Conservation (phyloP, 352 stramenopile genomes). For the Phytophthora sp. region DNA sequence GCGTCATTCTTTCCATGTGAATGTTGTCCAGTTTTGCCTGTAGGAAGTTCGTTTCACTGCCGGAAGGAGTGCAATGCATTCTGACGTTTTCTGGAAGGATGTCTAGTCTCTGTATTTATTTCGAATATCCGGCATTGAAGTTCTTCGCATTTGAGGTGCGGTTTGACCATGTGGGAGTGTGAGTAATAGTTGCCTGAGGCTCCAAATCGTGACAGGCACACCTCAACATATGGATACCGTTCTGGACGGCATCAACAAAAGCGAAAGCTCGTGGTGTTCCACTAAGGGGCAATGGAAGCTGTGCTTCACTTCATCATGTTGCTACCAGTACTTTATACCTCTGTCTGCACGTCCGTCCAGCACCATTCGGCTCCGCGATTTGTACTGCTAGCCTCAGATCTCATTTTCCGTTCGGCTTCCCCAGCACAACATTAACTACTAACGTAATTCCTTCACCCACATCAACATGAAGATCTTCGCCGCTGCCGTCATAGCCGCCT, state of each 20-base stretch:
- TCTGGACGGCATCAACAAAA: neutral
- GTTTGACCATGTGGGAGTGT: slow-evolving; percentile 2
- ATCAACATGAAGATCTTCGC: slow-evolving; percentile 21
- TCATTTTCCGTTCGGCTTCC: slow-evolving; percentile 19
- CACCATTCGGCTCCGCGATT: neutral
- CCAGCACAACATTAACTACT: neutral
- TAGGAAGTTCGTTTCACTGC: neutral
- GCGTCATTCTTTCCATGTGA: no score
- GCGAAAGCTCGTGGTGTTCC: neutral
- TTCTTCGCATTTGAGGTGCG: slow-evolving; percentile 1
- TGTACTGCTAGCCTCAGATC: neutral
- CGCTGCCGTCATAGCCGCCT: slow-evolving; percentile 3
- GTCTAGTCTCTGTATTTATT: neutral
- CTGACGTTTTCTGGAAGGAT: no score
- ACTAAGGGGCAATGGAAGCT: neutral
- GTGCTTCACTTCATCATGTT: no score
- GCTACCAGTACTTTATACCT: no score
- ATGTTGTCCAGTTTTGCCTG: neutral
- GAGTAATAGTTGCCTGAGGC: no score
- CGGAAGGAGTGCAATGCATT: neutral
- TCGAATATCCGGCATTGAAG: neutral
- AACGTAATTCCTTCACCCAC: neutral
- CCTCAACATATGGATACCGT: neutral
- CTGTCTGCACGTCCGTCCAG: neutral
- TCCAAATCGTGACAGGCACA: slow-evolving; percentile 1